Evolutionary conservation across 2,329 filamentous ascomycete genomes (phyloP), one percentile per base, ranked within the genome.

Genomic region (Penicillium verrucosum): DNA sequence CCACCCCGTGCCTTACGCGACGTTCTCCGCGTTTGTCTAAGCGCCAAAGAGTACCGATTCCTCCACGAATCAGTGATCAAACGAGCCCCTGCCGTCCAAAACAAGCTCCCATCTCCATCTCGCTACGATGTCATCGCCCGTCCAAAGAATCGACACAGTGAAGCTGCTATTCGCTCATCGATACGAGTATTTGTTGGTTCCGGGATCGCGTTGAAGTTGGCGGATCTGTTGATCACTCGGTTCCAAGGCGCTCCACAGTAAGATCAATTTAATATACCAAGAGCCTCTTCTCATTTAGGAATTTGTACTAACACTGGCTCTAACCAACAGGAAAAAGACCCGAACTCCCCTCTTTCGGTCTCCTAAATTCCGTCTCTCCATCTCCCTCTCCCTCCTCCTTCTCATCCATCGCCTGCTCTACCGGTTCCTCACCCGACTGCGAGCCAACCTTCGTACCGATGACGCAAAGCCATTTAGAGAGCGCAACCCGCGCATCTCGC

Each of bases 321-420:
- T 10, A 44, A 27, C 8, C 56, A 37, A 38, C 27, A 77, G 74
- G 58, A 71, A 68, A 11, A 72, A 73, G 54, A 62, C 71, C 14
- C 76, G 72, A 40, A 65, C 70, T 18, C 69, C 80, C 1, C 58
- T 81, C 16, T 73, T 77, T 62, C 78, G 75, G 60, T 90, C 87
- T 0, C 81, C 87, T 0, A 88, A 89, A 25, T 79, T 94, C 49
- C 85, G 92, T 54, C 81, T 96, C 10, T 93, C 92, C 0, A 79
- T 92, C 9, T 94, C 91, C 0, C 81, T 97, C 14, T 92, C 92
- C 16, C 83, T 89, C 3, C 91, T 97, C 61, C 82, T 97, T 21
- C 85, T 97, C 42, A 85, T 96, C 59, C 94, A 99, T 73, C 86
- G 94, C 30, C 81, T 96, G 1, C 85, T 97, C 27, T 91, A 93